Percentiles rank a stretch among this genome's conserved stretches.
Evolutionary conservation across 2,329 filamentous ascomycete species (phyloP).

Genomic region (Dactylellina haptotyla): DNA sequence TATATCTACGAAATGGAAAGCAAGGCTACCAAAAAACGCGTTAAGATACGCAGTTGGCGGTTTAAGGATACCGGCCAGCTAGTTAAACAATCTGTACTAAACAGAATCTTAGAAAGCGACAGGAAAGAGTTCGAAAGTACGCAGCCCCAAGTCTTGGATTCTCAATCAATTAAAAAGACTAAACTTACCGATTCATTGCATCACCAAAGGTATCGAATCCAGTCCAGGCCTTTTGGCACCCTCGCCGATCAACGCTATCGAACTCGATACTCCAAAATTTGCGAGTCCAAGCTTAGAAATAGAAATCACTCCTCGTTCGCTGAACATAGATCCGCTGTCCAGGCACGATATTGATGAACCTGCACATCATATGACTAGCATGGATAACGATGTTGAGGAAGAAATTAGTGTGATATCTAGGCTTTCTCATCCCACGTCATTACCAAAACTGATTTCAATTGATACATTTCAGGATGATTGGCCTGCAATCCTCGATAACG

Average conservation of each 20-base stretch:
- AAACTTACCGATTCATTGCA: background rate
- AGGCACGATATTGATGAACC: too few species aligned
- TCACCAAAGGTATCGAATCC: constrained; percentile 12
- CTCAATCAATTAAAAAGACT: background rate
- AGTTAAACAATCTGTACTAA: constrained; percentile 9
- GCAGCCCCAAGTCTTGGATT: background rate
- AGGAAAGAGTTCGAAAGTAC: constrained; percentile 18
- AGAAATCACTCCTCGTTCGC: too few species aligned
- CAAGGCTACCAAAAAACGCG: background rate
- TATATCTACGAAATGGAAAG: constrained; percentile 18
- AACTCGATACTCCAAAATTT: too few species aligned
- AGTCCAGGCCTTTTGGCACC: constrained; percentile 10
- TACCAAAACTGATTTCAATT: too few species aligned
- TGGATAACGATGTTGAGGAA: too few species aligned
- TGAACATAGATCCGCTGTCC: too few species aligned
- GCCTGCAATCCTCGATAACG: too few species aligned
- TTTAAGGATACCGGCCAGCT: background rate
- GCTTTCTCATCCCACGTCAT: too few species aligned
- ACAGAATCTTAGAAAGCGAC: constrained; percentile 15
- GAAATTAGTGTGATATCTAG: too few species aligned
- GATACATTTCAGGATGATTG: too few species aligned
- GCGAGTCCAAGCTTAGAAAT: background rate
- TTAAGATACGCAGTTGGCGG: background rate
- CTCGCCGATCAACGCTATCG: constrained; percentile 6
- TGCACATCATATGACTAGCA: too few species aligned